Base-by-base conservation (phyloP, 1,284 basidiomycete species). In the Pyrrhoderma lamaoense region DNA sequence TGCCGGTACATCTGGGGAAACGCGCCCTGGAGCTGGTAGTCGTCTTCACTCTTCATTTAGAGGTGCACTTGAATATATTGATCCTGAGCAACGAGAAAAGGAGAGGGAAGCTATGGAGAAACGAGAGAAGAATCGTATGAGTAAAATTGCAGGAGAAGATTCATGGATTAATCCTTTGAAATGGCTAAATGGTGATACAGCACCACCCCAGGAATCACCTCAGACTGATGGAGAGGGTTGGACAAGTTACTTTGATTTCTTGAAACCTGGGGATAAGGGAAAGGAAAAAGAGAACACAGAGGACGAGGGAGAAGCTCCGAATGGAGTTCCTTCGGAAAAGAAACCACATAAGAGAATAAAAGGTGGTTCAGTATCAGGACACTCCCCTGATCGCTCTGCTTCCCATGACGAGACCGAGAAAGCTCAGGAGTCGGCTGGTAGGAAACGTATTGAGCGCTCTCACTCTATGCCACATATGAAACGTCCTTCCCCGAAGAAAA, bases 41-140 rank as follows among this genome's bases (percentile, higher is more conserved):
- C 52, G 48, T 25, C n/a, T 47, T 14, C 52, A 43, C 23, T 66
- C 70, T 21, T 68, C 74, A 36, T 79, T 86, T 61, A 76, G 85
- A n/a, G 75, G 80, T 43, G 81, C 73, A 3, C 64, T 88, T 45
- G 82, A 86, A 37, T 68, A 66, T 49, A 65, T 55, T 56, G 65
- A 61, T 54, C 65, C 59, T 42, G 69, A 62, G 57, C 67, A 63
- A 58, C 67, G 61, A 35, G 68, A 71, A 54, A 65, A 67, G 49
- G 72, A 76, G 51, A 65, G 65, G 25, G 69, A 72, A 42, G 62
- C 63, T 0, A 63, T 62, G 2, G 80, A 82, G 56, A 74, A 67
- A 55, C 80, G 79, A 57, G 76, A 75, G 16, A 82, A 79, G 65
- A 71, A 69, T 52, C 70, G 75, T 38, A 77, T 79, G 40, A 73